These are phyloP conservation scores for Acacia melanoxylon DNA, from an alignment of 306 rosid species.

Conservation along the genomic window DNA sequence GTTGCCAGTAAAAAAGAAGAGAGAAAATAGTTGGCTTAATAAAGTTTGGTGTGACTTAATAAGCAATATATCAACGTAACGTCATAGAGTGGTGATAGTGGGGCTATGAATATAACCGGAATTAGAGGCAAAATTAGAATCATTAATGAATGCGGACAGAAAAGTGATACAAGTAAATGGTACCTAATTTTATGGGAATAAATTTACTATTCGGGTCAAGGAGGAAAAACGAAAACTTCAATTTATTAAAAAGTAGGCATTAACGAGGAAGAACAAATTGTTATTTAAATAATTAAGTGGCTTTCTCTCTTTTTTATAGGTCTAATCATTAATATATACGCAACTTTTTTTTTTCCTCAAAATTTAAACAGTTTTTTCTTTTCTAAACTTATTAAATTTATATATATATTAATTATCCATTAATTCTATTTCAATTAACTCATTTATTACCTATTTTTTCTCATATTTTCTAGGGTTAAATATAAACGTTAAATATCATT, in stretches of 20 bases:
- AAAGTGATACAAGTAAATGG: slow-evolving; percentile 14
- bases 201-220: background rate
- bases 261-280: background rate
- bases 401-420: too few species aligned
- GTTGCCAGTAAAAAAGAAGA: too few species aligned
- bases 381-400: too few species aligned
- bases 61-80: background rate
- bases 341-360: too few species aligned
- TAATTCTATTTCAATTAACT: too few species aligned
- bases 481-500: too few species aligned
- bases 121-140: background rate
- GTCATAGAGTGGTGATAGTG: background rate
- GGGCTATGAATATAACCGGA: slow-evolving; percentile 22
- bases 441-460: too few species aligned
- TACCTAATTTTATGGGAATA: background rate
- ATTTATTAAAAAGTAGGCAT: background rate
- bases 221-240: background rate
- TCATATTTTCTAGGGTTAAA: too few species aligned
- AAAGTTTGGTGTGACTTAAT: background rate
- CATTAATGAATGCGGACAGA: slow-evolving; percentile 18
- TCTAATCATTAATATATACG: too few species aligned
- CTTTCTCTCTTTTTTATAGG: too few species aligned
- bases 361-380: too few species aligned
- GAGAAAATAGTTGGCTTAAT: too few species aligned
- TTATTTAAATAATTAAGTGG: background rate